A percentile compares a stretch with the other conserved stretches of the same genome.
These are phyloP conservation scores for Alternaria ventricosa DNA, from an alignment of 2,329 filamentous ascomycete species.

Conservation along the genomic window DNA sequence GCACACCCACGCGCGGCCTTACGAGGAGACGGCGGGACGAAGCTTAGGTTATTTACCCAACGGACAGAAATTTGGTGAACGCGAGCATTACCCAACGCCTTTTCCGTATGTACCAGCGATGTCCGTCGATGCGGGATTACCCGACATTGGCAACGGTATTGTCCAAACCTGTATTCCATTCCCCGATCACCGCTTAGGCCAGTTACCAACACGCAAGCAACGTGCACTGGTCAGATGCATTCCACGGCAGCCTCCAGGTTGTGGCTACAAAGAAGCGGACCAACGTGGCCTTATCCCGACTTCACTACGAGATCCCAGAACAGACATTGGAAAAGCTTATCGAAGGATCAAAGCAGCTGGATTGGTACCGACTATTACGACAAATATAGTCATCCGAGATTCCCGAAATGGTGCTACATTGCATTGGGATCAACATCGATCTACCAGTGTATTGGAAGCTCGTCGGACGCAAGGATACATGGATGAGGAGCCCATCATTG, in stretches of 20 bases:
- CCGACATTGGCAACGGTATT: conserved; percentile 66
- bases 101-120: conserved; percentile 64
- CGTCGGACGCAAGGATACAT: conserved; percentile 73
- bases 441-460: conserved; percentile 70
- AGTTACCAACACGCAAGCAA: conserved; percentile 20
- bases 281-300: conserved; percentile 45
- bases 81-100: conserved; percentile 61
- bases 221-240: conserved; percentile 63
- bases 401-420: conserved; percentile 61
- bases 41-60: conserved; percentile 59
- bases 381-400: conserved; percentile 59
- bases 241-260: conserved; percentile 59
- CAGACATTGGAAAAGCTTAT: conserved; percentile 50
- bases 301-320: conserved; percentile 23
- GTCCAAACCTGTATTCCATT: conserved; percentile 66
- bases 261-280: conserved; percentile 41
- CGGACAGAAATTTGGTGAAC: conserved; percentile 61
- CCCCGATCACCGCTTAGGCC: conserved; percentile 70
- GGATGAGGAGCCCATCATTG: conserved; percentile 74
- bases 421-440: conserved; percentile 71
- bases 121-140: conserved; percentile 67
- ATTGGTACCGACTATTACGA: conserved; percentile 70
- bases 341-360: conserved; percentile 59
- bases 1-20: conserved; percentile 69
- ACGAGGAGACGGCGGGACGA: conserved; percentile 28